Percentiles rank a stretch among this genome's conserved stretches.
Evolutionary conservation across 2,329 filamentous ascomycete genomes (phyloP).

Genomic region (Colletotrichum sp.): DNA sequence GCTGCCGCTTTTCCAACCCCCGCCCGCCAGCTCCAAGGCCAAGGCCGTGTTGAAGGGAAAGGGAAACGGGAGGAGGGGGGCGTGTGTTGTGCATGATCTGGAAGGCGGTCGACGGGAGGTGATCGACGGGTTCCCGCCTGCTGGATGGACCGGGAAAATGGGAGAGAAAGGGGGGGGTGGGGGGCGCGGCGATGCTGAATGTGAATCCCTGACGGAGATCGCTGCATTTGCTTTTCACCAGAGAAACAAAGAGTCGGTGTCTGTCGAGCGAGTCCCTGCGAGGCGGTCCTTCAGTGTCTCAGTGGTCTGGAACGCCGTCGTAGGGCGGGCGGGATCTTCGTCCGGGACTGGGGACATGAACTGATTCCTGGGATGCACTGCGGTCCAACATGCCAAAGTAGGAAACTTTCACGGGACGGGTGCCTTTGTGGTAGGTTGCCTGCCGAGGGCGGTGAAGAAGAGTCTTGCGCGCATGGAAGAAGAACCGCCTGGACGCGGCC

Average conservation of each 20-base stretch:
- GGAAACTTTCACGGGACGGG: not conserved
- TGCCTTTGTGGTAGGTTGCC: not conserved
- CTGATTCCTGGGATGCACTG: not conserved
- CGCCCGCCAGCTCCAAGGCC: not conserved
- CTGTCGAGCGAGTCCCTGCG: not conserved
- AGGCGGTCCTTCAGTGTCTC: constrained; percentile 5
- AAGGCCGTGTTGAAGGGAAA: not conserved
- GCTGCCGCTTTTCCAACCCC: not conserved
- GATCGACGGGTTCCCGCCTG: not conserved
- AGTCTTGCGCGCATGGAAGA: not conserved
- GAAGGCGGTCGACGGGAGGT: not conserved
- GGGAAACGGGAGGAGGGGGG: not conserved
- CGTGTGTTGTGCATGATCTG: not conserved
- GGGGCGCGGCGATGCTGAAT: not conserved
- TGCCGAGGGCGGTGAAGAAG: not conserved
- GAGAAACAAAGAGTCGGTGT: not conserved
- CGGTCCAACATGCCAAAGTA: not conserved
- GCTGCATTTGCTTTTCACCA: not conserved
- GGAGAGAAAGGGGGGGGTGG: not conserved
- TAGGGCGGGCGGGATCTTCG: constrained; percentile 4
- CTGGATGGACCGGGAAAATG: not conserved
- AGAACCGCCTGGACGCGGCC: not conserved
- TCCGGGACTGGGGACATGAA: not conserved
- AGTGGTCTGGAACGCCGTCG: not conserved
- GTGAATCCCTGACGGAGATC: constrained; percentile 13